Percentiles rank a stretch among this genome's conserved stretches.
Evolutionary conservation across 768 basidiomycete genomes (phyloP).

Genomic region (Galerina marginata): DNA sequence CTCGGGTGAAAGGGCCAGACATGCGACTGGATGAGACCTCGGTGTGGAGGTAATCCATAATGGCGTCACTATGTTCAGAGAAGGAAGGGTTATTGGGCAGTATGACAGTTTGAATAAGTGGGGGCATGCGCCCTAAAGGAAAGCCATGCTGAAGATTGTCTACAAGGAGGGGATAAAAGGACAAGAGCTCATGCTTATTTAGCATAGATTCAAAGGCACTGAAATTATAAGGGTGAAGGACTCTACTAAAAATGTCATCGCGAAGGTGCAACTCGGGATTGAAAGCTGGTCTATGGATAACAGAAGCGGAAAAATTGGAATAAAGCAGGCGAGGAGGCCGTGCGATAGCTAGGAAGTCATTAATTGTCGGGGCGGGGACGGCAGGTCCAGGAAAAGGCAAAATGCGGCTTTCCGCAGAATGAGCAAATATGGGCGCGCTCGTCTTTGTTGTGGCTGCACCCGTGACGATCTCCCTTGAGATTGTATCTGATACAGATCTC

Average conservation of each 20-base stretch:
- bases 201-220: slow-evolving; percentile 13
- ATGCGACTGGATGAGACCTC: slow-evolving; percentile 19
- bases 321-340: background rate
- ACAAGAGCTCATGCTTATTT: slow-evolving; percentile 19
- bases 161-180: slow-evolving; percentile 33
- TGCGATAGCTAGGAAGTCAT: no score
- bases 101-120: slow-evolving; percentile 20
- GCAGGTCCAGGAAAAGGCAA: slow-evolving; percentile 12
- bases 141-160: slow-evolving; percentile 36
- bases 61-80: no score
- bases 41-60: background rate
- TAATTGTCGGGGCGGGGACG: background rate
- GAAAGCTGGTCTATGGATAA: background rate
- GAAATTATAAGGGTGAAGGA: background rate
- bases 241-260: background rate
- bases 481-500: slow-evolving; percentile 12
- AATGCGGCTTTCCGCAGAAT: slow-evolving; percentile 10
- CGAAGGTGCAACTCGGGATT: background rate
- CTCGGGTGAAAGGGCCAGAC: slow-evolving; percentile 31
- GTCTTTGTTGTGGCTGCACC: background rate
- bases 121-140: slow-evolving; percentile 37
- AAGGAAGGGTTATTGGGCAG: slow-evolving; percentile 26
- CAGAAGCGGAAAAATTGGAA: slow-evolving; percentile 3
- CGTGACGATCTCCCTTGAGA: slow-evolving; percentile 2
- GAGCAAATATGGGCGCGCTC: slow-evolving; percentile 5